These are phyloP conservation scores for Globisporangium ultimum DNA, from an alignment of 352 stramenopile genomes.

Conservation along the genomic window DNA sequence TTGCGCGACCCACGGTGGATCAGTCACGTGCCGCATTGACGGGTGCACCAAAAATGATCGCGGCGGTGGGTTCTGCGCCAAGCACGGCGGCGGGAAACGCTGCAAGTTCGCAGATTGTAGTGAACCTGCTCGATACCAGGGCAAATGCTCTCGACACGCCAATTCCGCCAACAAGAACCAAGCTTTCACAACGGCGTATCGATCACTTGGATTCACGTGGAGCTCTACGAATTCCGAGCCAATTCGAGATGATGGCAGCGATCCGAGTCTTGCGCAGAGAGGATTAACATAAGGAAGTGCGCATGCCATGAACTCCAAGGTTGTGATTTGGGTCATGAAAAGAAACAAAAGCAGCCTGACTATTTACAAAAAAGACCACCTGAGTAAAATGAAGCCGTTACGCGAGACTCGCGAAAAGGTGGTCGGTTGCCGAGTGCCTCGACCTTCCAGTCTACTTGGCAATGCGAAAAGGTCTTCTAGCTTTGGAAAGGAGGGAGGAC, in stretches of 20 bases:
- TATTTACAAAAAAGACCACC: too few species aligned
- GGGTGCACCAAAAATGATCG: constrained; percentile 87
- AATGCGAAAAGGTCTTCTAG: not conserved
- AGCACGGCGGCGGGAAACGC: constrained; percentile 81
- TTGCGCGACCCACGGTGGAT: constrained; percentile 13
- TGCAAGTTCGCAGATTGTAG: constrained; percentile 30
- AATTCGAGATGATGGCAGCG: too few species aligned
- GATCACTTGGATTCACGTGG: too few species aligned
- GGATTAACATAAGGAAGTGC: too few species aligned
- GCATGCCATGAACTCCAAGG: too few species aligned
- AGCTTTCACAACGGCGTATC: too few species aligned
- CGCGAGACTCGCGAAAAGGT: not conserved
- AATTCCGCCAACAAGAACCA: too few species aligned
- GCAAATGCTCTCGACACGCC: constrained; percentile 6
- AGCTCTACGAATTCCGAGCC: too few species aligned
- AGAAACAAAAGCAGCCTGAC: too few species aligned
- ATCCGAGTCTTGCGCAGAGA: too few species aligned
- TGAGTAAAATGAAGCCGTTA: not conserved
- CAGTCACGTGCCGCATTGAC: constrained; percentile 1
- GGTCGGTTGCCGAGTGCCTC: not conserved
- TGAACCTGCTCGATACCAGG: constrained; percentile 8
- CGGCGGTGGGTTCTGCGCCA: constrained; percentile 82
- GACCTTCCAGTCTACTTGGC: not conserved
- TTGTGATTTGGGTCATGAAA: too few species aligned
- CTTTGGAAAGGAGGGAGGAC: not conserved